Conservation (phyloP, 129 eudicot genomes). For the Saposhnikovia divaricata region DNA sequence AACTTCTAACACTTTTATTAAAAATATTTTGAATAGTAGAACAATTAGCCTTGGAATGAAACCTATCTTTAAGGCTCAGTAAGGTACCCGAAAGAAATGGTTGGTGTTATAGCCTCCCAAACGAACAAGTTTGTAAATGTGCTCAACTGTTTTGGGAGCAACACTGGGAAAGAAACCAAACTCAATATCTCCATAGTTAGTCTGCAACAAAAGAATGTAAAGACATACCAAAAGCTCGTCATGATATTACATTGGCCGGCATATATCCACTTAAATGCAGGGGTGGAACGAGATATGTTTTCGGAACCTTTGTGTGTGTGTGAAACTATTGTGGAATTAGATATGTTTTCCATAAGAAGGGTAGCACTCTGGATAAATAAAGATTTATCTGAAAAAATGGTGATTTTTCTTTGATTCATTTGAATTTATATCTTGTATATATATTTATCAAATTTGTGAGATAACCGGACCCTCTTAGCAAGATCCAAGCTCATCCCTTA, state of each 20-base stretch:
- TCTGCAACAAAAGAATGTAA: constrained; percentile 39
- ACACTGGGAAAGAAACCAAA: constrained; percentile 93
- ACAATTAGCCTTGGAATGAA: neutral
- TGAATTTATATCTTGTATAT: neutral
- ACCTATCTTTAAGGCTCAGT: neutral
- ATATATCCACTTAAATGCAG: neutral
- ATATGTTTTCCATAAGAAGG: neutral
- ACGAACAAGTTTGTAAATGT: constrained; percentile 94
- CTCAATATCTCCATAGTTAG: constrained; percentile 89
- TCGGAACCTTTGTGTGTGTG: neutral
- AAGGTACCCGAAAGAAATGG: constrained; percentile 86
- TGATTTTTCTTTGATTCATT: neutral
- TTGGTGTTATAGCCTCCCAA: constrained; percentile 92
- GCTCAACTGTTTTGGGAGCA: constrained; percentile 90
- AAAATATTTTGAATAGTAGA: constrained; percentile 11
- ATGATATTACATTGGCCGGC: neutral
- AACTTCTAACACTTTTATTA: neutral
- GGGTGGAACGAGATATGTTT: neutral
- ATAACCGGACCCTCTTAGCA: neutral
- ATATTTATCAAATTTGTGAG: neutral
- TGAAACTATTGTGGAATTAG: neutral
- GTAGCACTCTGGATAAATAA: neutral
- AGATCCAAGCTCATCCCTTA: neutral
- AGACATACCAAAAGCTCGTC: neutral
- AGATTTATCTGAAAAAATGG: neutral